Evolutionary conservation across 2,329 filamentous ascomycete genomes (phyloP).

Genomic region (Aspergillus bombycis): DNA sequence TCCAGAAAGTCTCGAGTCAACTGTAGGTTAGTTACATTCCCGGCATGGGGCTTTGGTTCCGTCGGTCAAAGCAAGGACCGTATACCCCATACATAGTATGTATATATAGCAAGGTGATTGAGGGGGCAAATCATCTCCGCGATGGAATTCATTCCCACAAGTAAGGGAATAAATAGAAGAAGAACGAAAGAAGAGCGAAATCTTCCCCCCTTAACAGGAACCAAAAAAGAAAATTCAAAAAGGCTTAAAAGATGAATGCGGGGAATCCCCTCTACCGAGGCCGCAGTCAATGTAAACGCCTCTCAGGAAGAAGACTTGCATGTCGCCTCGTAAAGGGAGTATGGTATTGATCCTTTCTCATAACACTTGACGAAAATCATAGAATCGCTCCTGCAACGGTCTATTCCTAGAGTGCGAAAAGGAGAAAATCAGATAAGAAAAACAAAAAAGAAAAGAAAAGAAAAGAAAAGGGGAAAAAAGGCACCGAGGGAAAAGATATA

Average conservation of each 20-base stretch:
- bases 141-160: neutral
- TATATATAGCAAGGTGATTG: neutral
- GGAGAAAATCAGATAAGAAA: neutral
- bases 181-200: neutral
- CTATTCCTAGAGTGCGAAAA: neutral
- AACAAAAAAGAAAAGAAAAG: slow-evolving; percentile 2
- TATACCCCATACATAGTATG: neutral
- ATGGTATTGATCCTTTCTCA: neutral
- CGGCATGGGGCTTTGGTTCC: neutral
- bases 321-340: too few relatives aligned
- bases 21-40: neutral
- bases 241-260: neutral
- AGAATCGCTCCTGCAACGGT: neutral
- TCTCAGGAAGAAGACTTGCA: neutral
- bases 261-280: slow-evolving; percentile 4
- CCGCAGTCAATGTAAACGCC: neutral
- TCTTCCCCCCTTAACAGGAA: neutral
- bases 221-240: neutral
- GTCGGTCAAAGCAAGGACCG: neutral
- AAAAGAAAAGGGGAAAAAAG: slow-evolving; percentile 3
- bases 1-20: neutral
- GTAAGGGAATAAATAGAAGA: neutral
- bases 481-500: slow-evolving; percentile 12
- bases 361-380: neutral
- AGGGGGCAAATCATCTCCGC: neutral